These are phyloP conservation scores for Nakazawaea anatomiae DNA, from an alignment of 805 yeast species.

Conservation along the genomic window DNA sequence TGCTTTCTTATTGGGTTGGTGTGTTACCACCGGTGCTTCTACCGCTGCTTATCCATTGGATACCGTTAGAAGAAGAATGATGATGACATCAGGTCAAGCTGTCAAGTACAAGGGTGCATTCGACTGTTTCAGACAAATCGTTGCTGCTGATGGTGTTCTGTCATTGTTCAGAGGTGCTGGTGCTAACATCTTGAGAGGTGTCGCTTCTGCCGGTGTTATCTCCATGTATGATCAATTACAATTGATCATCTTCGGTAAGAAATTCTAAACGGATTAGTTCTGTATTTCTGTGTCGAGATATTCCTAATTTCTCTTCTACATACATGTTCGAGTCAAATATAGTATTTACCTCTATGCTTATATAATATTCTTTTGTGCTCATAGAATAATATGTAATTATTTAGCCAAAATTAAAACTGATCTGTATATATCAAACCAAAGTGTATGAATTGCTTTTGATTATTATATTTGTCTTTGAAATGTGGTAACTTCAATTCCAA, in stretches of 20 bases:
- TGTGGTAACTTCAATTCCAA: no score
- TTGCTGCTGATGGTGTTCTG: constrained; percentile 90
- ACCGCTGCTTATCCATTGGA: constrained; percentile 99
- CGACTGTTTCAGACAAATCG: constrained; percentile 87
- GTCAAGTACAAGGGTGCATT: constrained; percentile 94
- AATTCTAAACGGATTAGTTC: constrained; percentile 56
- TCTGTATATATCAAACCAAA: neutral
- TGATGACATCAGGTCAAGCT: constrained; percentile 99
- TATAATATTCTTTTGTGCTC: neutral
- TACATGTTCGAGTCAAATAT: neutral
- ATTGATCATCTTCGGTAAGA: constrained; percentile 92
- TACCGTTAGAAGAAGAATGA: constrained; percentile 99
- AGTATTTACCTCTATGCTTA: neutral
- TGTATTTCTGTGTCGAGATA: neutral
- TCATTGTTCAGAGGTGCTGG: constrained; percentile 99
- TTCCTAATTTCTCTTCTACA: neutral
- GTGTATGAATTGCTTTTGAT: no score
- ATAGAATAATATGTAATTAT: neutral
- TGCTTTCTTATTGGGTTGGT: constrained; percentile 95
- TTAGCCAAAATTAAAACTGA: neutral
- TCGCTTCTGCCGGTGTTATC: constrained; percentile 99
- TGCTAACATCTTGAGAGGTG: constrained; percentile 99
- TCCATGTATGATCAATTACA: constrained; percentile 97
- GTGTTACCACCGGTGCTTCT: constrained; percentile 97
- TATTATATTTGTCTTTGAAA: no score